Base-by-base conservation (phyloP, 345 rosid species). In the Pseudoturritis turrita region DNA sequence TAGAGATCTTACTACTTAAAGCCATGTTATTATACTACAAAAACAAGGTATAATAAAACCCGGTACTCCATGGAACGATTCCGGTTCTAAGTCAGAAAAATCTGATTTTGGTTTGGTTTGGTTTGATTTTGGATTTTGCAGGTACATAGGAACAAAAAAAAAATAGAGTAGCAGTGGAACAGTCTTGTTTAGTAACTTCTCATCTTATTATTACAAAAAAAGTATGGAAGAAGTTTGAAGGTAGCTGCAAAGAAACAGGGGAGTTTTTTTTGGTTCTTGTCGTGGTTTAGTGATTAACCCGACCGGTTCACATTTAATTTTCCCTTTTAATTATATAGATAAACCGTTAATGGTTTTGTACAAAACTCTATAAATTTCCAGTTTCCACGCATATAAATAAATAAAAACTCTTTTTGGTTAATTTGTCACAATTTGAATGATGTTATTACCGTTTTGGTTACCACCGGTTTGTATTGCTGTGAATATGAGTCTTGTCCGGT, bases 141-240 rank as follows among this genome's bases (percentile, higher is more conserved):
- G 69, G 74, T 75, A 61, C 36, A 68, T 75, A 75, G 70, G 64
- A 60, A 19, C 15, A 7, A 39, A 28, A 60, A 13, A n/a, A 12
- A 8, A 36, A 0, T 36, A 75, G 69, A 52, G 65, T 53, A 60
- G 69, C 23, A 22, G 53, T 22, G 66, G 65, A 47, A 46, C 67
- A 21, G 60, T 50, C 25, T 28, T 59, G 22, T 13, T 40, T 51
- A 66, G 35, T 58, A 61, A 75, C 79, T 75, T 68, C 74, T 61
- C 74, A 68, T 68, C 78, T 75, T 68, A 33, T 36, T 75, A 61
- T 69, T 75, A 60, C 50, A 58, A 54, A 33, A n/a, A 33, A 54
- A 75, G 79, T 54, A 68, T 75, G 70, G 78, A 68, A 53, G 79
- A 75, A 54, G 79, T 75, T 69, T 37, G 63, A 68, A 75, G 63